Base-by-base conservation (phyloP, 805 yeast genomes). In the Lachancea lanzarotensis region DNA sequence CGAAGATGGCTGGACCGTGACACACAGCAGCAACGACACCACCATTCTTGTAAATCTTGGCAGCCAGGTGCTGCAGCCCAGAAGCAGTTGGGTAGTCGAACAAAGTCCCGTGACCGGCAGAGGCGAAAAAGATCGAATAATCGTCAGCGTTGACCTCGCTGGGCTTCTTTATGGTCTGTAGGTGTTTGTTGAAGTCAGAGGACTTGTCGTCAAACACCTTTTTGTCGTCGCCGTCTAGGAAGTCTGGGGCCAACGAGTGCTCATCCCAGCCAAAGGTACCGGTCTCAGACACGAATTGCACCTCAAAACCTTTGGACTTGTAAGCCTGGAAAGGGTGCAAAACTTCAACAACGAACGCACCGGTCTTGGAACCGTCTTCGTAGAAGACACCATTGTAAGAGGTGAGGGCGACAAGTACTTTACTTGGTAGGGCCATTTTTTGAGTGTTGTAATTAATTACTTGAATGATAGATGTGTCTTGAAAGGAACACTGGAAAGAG, bases 1-100 rank as follows among this genome's bases (percentile, higher is more conserved):
- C 74, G 48, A 81, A 75, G 49, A 80, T 69, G 18, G 72, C 70
- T 17, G 38, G 38, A 7, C 84, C 87, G 52, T 81, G 85, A 61
- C 87, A 81, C 8, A 81, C 85, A 13, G 85, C 83, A 35, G 79
- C 62, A 19, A 81, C 72, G 33, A 78, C 72, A 40, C 84, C 84
- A 33, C 75, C 76, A 17, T 71, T 60, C 27, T 62, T 65, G 56
- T 73, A 77, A 40, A 79, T 71, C 18, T 66, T 62, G 25, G 66
- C 61, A 17, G 79, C 81, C 35, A 76, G 46, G 19, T 57, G 49
- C 45, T 73, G 78, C 43, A 80, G 62, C 15, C 57, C 69, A 5
- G 56, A 61, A 13, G 82, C 82, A 2, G 58, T 65, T 37, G 81
- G 81, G 62, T 69, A 79, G 59, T 81, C 87, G 51, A 71, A 76